These are phyloP conservation scores for Vishniacozyma victoriae DNA, from an alignment of 768 basidiomycete genomes.

Conservation along the genomic window DNA sequence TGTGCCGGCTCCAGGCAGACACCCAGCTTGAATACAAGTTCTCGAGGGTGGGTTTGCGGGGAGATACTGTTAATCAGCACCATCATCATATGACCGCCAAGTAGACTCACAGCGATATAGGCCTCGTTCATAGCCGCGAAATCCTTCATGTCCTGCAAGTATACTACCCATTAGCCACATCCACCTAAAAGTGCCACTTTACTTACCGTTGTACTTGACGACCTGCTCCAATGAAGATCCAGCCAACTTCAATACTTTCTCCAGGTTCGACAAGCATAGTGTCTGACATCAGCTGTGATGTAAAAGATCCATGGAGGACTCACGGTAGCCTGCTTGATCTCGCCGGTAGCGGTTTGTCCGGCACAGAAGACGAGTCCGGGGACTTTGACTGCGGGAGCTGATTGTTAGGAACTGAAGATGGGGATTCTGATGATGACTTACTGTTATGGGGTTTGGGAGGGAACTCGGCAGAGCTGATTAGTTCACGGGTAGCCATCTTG, in stretches of 20 bases:
- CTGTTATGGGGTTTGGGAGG: slow-evolving; percentile 40
- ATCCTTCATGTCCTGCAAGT: slow-evolving; percentile 25
- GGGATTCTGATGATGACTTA: slow-evolving; percentile 5
- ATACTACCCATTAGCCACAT: too few relatives aligned
- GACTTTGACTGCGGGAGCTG: slow-evolving; percentile 36
- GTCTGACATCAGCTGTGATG: slow-evolving; percentile 1
- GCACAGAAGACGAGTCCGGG: slow-evolving; percentile 38
- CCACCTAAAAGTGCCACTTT: background rate
- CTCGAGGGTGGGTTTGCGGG: slow-evolving; percentile 2
- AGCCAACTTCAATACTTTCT: slow-evolving; percentile 28
- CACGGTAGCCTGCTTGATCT: slow-evolving; percentile 34
- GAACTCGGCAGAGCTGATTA: slow-evolving; percentile 34
- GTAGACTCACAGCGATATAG: slow-evolving; percentile 14
- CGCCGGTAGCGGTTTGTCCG: slow-evolving; percentile 33
- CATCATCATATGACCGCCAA: background rate
- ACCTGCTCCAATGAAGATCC: slow-evolving; percentile 25
- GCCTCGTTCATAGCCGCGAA: slow-evolving; percentile 32
- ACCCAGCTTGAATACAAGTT: slow-evolving; percentile 13
- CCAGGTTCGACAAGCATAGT: slow-evolving; percentile 15
- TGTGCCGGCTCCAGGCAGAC: slow-evolving; percentile 5
- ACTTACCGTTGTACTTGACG: slow-evolving; percentile 18
- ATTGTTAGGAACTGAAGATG: background rate
- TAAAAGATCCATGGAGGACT: slow-evolving; percentile 6
- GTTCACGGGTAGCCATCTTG: too few relatives aligned
- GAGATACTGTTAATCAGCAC: slow-evolving; percentile 10